These are phyloP conservation scores for Fusarium armeniacum DNA, from an alignment of 2,329 filamentous ascomycete genomes.

Conservation along the genomic window DNA sequence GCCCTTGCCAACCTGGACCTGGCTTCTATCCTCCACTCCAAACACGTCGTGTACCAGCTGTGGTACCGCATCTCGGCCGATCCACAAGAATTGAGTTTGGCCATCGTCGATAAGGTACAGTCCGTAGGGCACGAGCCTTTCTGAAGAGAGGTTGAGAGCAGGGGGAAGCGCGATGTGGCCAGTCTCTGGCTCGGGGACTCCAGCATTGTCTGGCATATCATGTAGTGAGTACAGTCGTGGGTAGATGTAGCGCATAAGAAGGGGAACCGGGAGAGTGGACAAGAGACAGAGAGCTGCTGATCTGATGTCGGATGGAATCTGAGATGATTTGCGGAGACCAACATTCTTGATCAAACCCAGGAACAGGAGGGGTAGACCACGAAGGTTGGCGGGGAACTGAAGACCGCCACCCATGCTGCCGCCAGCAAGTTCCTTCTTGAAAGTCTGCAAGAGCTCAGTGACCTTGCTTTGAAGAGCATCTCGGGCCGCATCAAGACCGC, in stretches of 20 bases:
- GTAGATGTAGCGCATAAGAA: slow-evolving; percentile 94
- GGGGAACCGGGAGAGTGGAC: slow-evolving; percentile 91
- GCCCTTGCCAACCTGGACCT: slow-evolving; percentile 92
- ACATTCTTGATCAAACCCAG: slow-evolving; percentile 96
- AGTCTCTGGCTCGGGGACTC: slow-evolving; percentile 85
- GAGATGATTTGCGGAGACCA: slow-evolving; percentile 89
- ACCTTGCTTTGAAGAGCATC: slow-evolving; percentile 93
- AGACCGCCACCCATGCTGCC: slow-evolving; percentile 96
- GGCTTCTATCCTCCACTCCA: slow-evolving; percentile 83
- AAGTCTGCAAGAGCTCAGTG: slow-evolving; percentile 92
- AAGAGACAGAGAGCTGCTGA: slow-evolving; percentile 93
- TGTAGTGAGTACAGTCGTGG: slow-evolving; percentile 87
- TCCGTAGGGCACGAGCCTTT: slow-evolving; percentile 88
- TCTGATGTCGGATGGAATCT: slow-evolving; percentile 93
- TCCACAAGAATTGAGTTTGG: slow-evolving; percentile 97
- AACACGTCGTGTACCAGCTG: slow-evolving; percentile 93
- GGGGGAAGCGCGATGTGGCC: slow-evolving; percentile 92
- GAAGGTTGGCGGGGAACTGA: slow-evolving; percentile 93
- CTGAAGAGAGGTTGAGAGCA: slow-evolving; percentile 86
- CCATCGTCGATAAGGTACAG: slow-evolving; percentile 97
- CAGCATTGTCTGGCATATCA: slow-evolving; percentile 96
- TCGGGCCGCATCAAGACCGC: slow-evolving; percentile 88
- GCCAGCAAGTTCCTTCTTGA: slow-evolving; percentile 95
- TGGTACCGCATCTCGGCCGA: slow-evolving; percentile 91
- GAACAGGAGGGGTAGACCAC: slow-evolving; percentile 90